Conservation (phyloP, 164 flowering plant genomes). For the Paratinospora sagittata region DNA sequence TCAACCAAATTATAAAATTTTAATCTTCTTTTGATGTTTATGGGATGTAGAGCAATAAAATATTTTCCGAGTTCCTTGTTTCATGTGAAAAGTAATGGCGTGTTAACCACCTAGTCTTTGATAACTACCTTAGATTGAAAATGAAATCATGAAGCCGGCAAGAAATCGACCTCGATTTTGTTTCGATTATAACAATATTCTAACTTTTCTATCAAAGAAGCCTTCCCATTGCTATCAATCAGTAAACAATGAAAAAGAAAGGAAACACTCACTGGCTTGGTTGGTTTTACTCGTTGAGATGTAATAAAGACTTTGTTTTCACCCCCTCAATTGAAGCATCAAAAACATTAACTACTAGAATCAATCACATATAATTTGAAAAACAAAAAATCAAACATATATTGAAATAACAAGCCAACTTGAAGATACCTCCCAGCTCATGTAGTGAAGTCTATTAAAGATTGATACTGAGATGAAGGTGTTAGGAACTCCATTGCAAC, state of each 20-base stretch:
- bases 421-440: no score
- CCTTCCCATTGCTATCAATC: not conserved
- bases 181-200: not conserved
- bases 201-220: not conserved
- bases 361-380: not conserved
- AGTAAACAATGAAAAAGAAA: not conserved
- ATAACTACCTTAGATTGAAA: not conserved
- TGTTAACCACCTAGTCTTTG: no score
- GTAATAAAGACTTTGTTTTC: not conserved
- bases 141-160: conserved; percentile 1
- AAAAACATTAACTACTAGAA: not conserved
- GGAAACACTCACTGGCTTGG: not conserved
- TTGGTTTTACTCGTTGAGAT: not conserved
- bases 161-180: not conserved
- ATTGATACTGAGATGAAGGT: no score
- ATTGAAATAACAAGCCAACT: no score
- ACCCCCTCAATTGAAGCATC: not conserved
- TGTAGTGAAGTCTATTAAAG: no score
- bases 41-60: not conserved
- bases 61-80: not conserved
- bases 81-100: no score
- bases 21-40: not conserved
- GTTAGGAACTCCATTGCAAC: no score
- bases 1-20: not conserved
- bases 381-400: not conserved